Conservation (phyloP, 768 basidiomycete genomes). For the Pulveroboletus sp. region DNA sequence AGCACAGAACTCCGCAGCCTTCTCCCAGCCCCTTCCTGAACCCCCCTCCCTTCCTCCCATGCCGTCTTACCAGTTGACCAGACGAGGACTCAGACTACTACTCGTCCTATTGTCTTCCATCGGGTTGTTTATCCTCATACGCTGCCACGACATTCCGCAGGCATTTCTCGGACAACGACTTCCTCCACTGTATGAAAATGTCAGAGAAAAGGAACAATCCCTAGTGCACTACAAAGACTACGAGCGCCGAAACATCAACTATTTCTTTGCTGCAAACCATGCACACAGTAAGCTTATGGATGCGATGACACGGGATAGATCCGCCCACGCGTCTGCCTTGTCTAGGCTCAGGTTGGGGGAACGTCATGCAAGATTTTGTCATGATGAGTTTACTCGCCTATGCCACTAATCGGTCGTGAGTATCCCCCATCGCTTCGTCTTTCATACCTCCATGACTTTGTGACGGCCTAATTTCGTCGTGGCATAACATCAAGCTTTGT, state of each 20-base stretch:
- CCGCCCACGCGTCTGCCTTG: not conserved
- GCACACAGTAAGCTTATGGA: slow-evolving; percentile 29
- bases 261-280: slow-evolving; percentile 47
- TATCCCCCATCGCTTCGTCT: not conserved
- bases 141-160: slow-evolving; percentile 3
- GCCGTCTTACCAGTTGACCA: slow-evolving; percentile 20
- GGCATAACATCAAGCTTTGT: slow-evolving; percentile 30
- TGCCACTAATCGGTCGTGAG: slow-evolving; percentile 33
- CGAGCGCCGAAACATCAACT: slow-evolving; percentile 34
- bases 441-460: not conserved
- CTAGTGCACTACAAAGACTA: slow-evolving; percentile 40
- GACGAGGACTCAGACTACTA: slow-evolving; percentile 20
- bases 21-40: not conserved
- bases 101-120: slow-evolving; percentile 6
- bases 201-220: slow-evolving; percentile 34
- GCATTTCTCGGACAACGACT: not conserved
- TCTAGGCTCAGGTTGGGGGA: slow-evolving; percentile 38
- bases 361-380: slow-evolving; percentile 39
- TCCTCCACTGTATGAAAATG: slow-evolving; percentile 42
- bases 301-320: not conserved
- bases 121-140: slow-evolving; percentile 12
- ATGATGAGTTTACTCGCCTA: slow-evolving; percentile 35
- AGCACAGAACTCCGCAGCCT: not conserved
- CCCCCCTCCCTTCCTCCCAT: slow-evolving; percentile 8
- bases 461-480: slow-evolving; percentile 1